These are phyloP conservation scores for Solanum hybrid DNA, from an alignment of 305 asterid species.

Conservation along the genomic window DNA sequence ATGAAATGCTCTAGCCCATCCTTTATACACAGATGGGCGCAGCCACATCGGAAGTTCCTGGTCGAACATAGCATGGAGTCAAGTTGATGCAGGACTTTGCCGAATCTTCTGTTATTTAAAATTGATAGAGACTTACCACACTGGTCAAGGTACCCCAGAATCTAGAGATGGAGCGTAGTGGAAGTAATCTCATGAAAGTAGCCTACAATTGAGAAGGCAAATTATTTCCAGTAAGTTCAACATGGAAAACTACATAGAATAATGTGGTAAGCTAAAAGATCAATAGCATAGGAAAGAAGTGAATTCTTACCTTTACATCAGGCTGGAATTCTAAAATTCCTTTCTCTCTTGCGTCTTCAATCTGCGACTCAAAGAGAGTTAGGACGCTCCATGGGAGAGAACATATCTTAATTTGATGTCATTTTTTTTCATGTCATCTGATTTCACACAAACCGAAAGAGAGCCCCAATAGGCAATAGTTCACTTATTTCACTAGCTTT, in stretches of 20 bases:
- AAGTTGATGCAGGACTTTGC: background rate
- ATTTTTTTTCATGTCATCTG: background rate
- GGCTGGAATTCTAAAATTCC: conserved; percentile 75
- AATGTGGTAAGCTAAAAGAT: background rate
- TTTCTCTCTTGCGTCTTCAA: conserved; percentile 61
- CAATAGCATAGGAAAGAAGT: background rate
- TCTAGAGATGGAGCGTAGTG: conserved; percentile 82
- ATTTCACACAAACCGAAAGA: background rate
- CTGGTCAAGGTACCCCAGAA: conserved; percentile 69
- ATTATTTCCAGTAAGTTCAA: background rate
- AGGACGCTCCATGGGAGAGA: background rate
- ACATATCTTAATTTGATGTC: background rate
- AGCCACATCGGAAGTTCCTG: conserved; percentile 91
- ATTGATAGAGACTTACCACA: conserved; percentile 46
- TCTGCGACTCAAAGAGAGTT: conserved; percentile 34
- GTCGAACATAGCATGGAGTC: background rate
- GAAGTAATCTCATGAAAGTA: conserved; percentile 64
- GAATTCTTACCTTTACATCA: conserved; percentile 58
- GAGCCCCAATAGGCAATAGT: conserved; percentile 4
- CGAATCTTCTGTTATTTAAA: conserved; percentile 3
- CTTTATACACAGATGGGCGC: conserved; percentile 70
- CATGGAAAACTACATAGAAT: background rate
- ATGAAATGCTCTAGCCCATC: conserved; percentile 96
- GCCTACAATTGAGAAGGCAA: conserved; percentile 36
- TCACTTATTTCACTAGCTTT: background rate